Base-by-base conservation (phyloP, 2,329 filamentous ascomycete genomes). In the Penicillium nordicum region DNA sequence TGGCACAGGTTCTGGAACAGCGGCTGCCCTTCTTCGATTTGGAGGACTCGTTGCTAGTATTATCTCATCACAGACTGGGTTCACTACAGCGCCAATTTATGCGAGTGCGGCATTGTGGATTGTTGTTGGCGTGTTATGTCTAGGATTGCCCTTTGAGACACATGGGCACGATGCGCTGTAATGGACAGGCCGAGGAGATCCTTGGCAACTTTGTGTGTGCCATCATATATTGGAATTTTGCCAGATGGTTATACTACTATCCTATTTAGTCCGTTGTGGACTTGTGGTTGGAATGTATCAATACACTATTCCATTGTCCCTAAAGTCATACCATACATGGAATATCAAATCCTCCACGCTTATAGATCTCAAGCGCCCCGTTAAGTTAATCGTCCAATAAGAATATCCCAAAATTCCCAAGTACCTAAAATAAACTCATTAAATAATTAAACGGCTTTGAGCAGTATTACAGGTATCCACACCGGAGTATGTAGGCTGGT, bases 101-200 rank as follows among this genome's bases (percentile, higher is more conserved):
- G 74, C 70, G 1, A 77, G 74, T 61, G 78, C 77, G 25, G 76
- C 74, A 5, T 59, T 80, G 45, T 80, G 76, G 76, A 69, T 79
- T 16, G 49, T 72, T 8, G 75, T 76, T 1, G 78, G 77, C 16
- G 34, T 76, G 0, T 64, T 77, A 36, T 78, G 73, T 53, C 63
- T 79, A 41, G 75, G 70, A 1, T 53, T 79, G 53, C 78, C 78
- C 5, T 80, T 76, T 59, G 76, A 80, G 64, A 79, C 77, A 2
- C 74, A 76, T 57, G 65, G 65, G 3, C 64, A 66, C 55, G 52
- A 58, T 50, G 63, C 65, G n/a, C 53, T 67, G 18, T 68, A 57
- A 53, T 21, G 10, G n/a, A 29, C 9, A 18, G 10, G 25, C 25
- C 8, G 1, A 29, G 25, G 11, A 18, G 25, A 29, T 29, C 8